phyloP scores from a whole-genome alignment of 2,329 filamentous ascomycete genomes.

The Nothomitra cinnamomea region DNA sequence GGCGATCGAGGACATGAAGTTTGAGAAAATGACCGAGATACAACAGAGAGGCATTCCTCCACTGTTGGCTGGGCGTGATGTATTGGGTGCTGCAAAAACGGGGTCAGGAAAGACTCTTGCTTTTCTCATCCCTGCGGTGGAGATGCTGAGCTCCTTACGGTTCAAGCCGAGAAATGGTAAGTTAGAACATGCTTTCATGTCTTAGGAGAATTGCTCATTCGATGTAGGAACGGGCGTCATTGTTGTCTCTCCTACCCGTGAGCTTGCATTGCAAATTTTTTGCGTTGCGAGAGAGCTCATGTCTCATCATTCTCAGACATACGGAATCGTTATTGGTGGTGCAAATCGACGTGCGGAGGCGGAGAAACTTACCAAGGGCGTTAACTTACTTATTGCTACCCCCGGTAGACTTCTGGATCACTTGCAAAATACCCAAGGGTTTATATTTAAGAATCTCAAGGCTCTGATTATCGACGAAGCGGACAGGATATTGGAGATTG shows the following conservation, averaged over 20 bases:
- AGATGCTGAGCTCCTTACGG: slow-evolving; percentile 75
- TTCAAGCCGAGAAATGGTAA: slow-evolving; percentile 84
- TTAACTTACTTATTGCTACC: slow-evolving; percentile 88
- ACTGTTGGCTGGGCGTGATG: slow-evolving; percentile 73
- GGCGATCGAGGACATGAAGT: slow-evolving; percentile 82
- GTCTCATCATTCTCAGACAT: slow-evolving; percentile 84
- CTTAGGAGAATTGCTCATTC: slow-evolving; percentile 6
- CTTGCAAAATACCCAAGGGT: slow-evolving; percentile 77
- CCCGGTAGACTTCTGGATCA: slow-evolving; percentile 88
- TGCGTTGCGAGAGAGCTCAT: slow-evolving; percentile 87
- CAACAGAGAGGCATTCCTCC: slow-evolving; percentile 78
- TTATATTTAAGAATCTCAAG: slow-evolving; percentile 83
- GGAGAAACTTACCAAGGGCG: slow-evolving; percentile 84
- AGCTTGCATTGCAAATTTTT: slow-evolving; percentile 90
- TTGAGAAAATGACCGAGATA: slow-evolving; percentile 90
- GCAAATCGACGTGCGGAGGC: slow-evolving; percentile 82
- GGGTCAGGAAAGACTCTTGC: slow-evolving; percentile 90
- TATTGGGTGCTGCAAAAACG: slow-evolving; percentile 89
- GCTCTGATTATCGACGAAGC: slow-evolving; percentile 92
- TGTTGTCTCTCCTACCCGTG: slow-evolving; percentile 81
- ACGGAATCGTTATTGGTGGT: slow-evolving; percentile 90
- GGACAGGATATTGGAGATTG: slow-evolving; percentile 88
- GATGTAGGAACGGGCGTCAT: slow-evolving; percentile 61
- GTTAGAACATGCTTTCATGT: slow-evolving; percentile 4
- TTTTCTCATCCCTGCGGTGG: slow-evolving; percentile 84